Percentiles rank a stretch among this genome's conserved stretches.
Conservation (phyloP, 2,329 filamentous ascomycete genomes). For the Fusarium staphyleae region DNA sequence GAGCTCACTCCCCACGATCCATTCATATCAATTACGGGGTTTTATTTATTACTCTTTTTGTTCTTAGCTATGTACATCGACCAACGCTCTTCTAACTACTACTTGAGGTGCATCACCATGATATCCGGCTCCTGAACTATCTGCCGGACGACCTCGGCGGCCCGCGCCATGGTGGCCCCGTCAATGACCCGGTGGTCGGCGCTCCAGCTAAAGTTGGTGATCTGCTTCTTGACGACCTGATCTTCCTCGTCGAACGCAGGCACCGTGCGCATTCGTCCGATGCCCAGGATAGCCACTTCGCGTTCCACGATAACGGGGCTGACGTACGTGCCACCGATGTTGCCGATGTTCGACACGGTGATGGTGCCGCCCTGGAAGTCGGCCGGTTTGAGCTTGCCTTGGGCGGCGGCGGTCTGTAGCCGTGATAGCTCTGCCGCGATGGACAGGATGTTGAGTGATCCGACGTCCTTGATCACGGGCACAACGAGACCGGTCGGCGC, state of each 20-base stretch:
- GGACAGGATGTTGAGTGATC: conserved; percentile 74
- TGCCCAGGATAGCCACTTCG: conserved; percentile 89
- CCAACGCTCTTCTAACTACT: conserved; percentile 40
- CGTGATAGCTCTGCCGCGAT: conserved; percentile 79
- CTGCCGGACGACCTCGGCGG: conserved; percentile 79
- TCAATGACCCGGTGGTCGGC: conserved; percentile 95
- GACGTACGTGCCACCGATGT: conserved; percentile 90
- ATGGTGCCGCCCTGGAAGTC: conserved; percentile 90
- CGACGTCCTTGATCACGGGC: conserved; percentile 88
- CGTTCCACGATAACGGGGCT: conserved; percentile 89
- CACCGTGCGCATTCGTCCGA: conserved; percentile 80
- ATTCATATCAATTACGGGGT: neutral
- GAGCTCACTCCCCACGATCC: neutral
- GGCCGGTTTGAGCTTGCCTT: conserved; percentile 75
- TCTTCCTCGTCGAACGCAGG: conserved; percentile 75
- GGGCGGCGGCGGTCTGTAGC: conserved; percentile 74
- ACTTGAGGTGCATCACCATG: conserved; percentile 86
- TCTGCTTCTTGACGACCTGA: conserved; percentile 74
- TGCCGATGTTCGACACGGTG: conserved; percentile 96
- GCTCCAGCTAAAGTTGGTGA: conserved; percentile 94
- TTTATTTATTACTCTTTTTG: neutral
- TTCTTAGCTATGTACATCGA: conserved; percentile 20
- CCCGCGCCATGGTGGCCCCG: conserved; percentile 91
- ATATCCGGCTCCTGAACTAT: conserved; percentile 84
- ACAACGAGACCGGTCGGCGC: conserved; percentile 88